These are phyloP conservation scores for Aspergillus sp. DNA, from an alignment of 2,329 filamentous ascomycete species.

Conservation along the genomic window DNA sequence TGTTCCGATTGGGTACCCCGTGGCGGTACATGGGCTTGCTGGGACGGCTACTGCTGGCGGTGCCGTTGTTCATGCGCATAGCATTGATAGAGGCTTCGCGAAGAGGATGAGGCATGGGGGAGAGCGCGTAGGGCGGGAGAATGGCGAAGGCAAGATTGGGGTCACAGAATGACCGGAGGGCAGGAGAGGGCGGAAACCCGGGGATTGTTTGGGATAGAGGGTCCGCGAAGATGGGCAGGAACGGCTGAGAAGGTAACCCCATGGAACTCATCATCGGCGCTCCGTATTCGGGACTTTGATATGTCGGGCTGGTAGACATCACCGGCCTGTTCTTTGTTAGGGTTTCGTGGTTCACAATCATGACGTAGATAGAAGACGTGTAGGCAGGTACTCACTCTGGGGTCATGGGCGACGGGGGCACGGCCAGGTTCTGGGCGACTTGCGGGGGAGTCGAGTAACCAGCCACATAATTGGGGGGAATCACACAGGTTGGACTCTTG, in stretches of 20 bases:
- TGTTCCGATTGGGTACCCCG: not conserved
- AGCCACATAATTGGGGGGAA: slow-evolving; percentile 27
- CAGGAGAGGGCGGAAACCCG: slow-evolving; percentile 29
- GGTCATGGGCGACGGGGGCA: slow-evolving; percentile 36
- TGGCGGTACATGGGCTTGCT: not conserved
- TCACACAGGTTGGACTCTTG: slow-evolving; percentile 33
- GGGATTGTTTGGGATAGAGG: slow-evolving; percentile 20
- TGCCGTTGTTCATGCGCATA: slow-evolving; percentile 7
- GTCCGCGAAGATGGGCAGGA: slow-evolving; percentile 30
- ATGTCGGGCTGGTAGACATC: slow-evolving; percentile 21
- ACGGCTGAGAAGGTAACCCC: slow-evolving; percentile 23
- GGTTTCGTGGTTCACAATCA: not conserved
- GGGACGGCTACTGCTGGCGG: slow-evolving; percentile 7
- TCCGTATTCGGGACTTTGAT: slow-evolving; percentile 27
- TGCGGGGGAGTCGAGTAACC: slow-evolving; percentile 36
- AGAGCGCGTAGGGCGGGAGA: slow-evolving; percentile 29
- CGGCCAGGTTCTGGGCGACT: slow-evolving; percentile 26
- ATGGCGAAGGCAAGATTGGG: slow-evolving; percentile 23
- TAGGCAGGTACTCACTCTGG: slow-evolving; percentile 32
- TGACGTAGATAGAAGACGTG: not conserved
- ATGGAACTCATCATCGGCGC: slow-evolving; percentile 23
- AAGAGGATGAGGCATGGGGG: slow-evolving; percentile 16
- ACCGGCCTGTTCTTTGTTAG: slow-evolving; percentile 18
- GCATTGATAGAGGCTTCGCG: slow-evolving; percentile 3
- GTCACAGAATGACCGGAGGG: slow-evolving; percentile 31